Evolutionary conservation across 352 stramenopile genomes (phyloP), one percentile per base, ranked within the genome.

Genomic region (Aphanomyces cochlioides): DNA sequence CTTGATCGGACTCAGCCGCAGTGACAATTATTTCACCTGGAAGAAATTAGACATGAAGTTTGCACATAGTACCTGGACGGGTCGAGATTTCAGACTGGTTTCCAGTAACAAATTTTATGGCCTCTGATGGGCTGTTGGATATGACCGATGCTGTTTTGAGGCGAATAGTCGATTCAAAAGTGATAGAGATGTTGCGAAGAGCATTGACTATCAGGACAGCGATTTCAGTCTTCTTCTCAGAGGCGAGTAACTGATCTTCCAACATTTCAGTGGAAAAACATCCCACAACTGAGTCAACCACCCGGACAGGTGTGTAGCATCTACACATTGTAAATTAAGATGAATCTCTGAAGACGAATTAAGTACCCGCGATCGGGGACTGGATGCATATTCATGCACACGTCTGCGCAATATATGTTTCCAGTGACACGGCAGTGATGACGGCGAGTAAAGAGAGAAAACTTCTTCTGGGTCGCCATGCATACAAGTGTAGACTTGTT

Each of bases 181-280:
- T 82, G 76, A 95, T 92, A 7, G 79, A 74, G 34, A 91, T 92
- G 2, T 73, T 74, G 4, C 84, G 84, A 58, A 92, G 90, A 10
- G 81, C 79, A 67, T 95, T 84, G 8, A 93, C 88, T 47, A 94
- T 76, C n/a, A 85, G 89, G 43, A 93, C 87, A 5, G 80, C 85
- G 36, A 95, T 91, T 71, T 95, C 88, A 0, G 88, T 93, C 68
- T 95, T 95, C 75, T 95, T 95, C 70, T 95, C 88, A 0, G 81
- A 92, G 28, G 78, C 36, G 5, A 93, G 76, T 15, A 93, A 75
- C 60, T 93, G 85, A 40, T 95, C 88, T 75, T 95, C 88, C 17
- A 75, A 73, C 74, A 93, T 84, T 57, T 95, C 88, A 0, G 86
- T 94, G 8, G 82, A 94, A 69, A 95, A 93, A 19, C 85, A 79